Evolutionary conservation across 345 rosid species (phyloP), one percentile per base, ranked within the genome.

Genomic region (Adansonia digitata): DNA sequence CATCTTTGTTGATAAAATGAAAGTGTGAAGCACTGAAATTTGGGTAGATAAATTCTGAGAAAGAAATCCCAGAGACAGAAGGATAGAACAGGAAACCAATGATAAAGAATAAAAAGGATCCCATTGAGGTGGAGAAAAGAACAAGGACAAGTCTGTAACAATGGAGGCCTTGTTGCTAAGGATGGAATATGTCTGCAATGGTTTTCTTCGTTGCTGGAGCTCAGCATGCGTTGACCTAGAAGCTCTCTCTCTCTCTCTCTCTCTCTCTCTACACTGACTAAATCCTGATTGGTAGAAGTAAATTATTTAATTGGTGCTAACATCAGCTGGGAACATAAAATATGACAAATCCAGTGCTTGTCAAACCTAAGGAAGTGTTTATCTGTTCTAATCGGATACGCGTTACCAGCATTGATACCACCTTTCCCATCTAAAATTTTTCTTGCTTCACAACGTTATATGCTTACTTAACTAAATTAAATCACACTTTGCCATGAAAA

Each of bases 1-100:
- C 84, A 27, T 78, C 69, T 59, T 79, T 74, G 69, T 86, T 90
- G 2, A 89, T 48, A 76, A 84, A 90, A 55, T 77, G 82, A 51
- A 81, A 72, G 75, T 85, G 46, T 11, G 97, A 89, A 69, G 97
- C 96, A 2, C 87, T 86, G 87, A 94, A 89, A 80, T 86, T 85
- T 4, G 97, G 97, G 77, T 73, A 71, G 46, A 90, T 75, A 49
- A 82, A 81, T 78, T 92, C 93, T 14, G 77, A 53, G 77, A 35
- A 84, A 26, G 84, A 37, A 49, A 70, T 45, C 71, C 78, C 85
- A 3, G 84, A 86, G 64, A 82, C 86, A 43, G 80, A 76, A 73
- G 78, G 20, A 78, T 76, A 71, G 61, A 85, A 77, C 8, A 87
- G 80, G 74, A 89, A 83, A 82, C 66, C 52, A 35, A 52, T 49